These are phyloP conservation scores for Cercospora zeina DNA, from an alignment of 2,329 filamentous ascomycete species.

Conservation along the genomic window DNA sequence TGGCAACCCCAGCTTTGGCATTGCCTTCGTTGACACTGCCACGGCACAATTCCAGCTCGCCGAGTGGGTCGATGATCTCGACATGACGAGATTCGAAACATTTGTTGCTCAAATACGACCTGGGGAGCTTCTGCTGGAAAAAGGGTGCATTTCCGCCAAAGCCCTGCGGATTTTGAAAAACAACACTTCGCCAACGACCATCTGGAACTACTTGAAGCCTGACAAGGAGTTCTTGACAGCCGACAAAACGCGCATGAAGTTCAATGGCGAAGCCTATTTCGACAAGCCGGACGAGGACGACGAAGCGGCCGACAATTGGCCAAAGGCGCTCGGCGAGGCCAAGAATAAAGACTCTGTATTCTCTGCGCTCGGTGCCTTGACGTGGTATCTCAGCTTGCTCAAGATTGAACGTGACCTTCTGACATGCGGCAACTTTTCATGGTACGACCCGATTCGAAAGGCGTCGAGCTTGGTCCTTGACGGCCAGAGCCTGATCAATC, in stretches of 20 bases:
- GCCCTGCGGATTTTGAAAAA: constrained; percentile 92
- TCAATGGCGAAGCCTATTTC: constrained; percentile 80
- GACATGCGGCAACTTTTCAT: constrained; percentile 84
- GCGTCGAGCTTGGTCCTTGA: constrained; percentile 86
- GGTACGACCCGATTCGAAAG: constrained; percentile 92
- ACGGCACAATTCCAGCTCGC: constrained; percentile 95
- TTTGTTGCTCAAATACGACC: constrained; percentile 90
- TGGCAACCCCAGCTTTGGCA: constrained; percentile 78
- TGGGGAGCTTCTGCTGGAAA: constrained; percentile 85
- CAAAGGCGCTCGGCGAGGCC: constrained; percentile 67
- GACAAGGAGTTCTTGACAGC: constrained; percentile 88
- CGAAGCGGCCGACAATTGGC: constrained; percentile 68
- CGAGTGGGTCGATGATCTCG: constrained; percentile 85
- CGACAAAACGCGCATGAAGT: constrained; percentile 76
- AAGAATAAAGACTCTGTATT: constrained; percentile 79
- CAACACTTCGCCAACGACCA: constrained; percentile 85
- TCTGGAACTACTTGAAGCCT: constrained; percentile 92
- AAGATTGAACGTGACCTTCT: constrained; percentile 87
- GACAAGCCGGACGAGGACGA: constrained; percentile 52
- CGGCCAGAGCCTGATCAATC: constrained; percentile 93
- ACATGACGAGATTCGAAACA: constrained; percentile 96
- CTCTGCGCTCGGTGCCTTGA: constrained; percentile 84
- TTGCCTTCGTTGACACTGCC: constrained; percentile 92
- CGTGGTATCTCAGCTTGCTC: constrained; percentile 78
- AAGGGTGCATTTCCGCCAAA: constrained; percentile 76